Conservation (phyloP, 176 grass and related monocot genomes). For the maize (Zea mays) region Zm-B73-REFERENCE-NAM-5.0 NC_050096.1:26531001-26531500, state of each 20-base stretch:
- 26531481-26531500: slow-evolving; percentile 95
- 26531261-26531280: not conserved
- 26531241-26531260: not conserved
- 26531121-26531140: too few relatives aligned
- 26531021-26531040: slow-evolving; percentile 71
- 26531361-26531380: slow-evolving; percentile 7
- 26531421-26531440: slow-evolving; percentile 51
- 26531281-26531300: not conserved
- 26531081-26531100: slow-evolving; percentile 33
- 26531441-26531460: slow-evolving; percentile 26
- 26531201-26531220: not conserved
- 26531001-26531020: slow-evolving; percentile 49
- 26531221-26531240: not conserved
- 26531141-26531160: not conserved
- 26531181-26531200: not conserved
- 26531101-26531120: not conserved
- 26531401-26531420: slow-evolving; percentile 17
- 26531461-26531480: slow-evolving; percentile 63
- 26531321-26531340: not conserved
- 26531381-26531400: not conserved
- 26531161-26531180: too few relatives aligned
- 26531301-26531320: not conserved
- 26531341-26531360: not conserved
- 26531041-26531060: slow-evolving; percentile 43
- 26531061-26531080: slow-evolving; percentile 46